phyloP scores from a whole-genome alignment of 2,329 filamentous ascomycete species.

The Emydomyces testavorans region DNA sequence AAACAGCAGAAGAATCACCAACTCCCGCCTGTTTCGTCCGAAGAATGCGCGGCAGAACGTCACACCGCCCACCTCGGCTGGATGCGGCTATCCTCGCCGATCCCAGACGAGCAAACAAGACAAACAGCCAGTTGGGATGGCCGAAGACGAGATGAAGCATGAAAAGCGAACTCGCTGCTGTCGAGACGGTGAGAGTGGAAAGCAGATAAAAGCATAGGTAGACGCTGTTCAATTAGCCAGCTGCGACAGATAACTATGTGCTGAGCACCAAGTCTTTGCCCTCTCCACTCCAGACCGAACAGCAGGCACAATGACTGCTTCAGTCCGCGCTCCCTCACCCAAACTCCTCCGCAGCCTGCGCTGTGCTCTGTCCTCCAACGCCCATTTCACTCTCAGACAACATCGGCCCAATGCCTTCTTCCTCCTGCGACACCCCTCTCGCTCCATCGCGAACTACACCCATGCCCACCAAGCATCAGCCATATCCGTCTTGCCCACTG shows the following conservation, averaged over 20 bases:
- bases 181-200: neutral
- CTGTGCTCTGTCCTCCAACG: slow-evolving; percentile 19
- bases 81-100: slow-evolving; percentile 12
- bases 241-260: no score
- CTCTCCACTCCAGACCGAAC: no score
- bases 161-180: neutral
- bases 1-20: neutral
- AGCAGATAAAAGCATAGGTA: no score
- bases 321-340: slow-evolving; percentile 30
- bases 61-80: no score
- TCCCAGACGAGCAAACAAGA: neutral
- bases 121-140: neutral
- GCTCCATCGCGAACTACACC: slow-evolving; percentile 59
- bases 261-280: no score
- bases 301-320: slow-evolving; percentile 15
- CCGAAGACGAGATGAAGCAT: neutral
- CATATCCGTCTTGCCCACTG: slow-evolving; percentile 65
- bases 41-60: no score
- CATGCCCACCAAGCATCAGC: slow-evolving; percentile 69
- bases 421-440: slow-evolving; percentile 9
- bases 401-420: neutral
- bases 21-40: no score
- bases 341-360: slow-evolving; percentile 31
- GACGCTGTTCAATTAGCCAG: no score
- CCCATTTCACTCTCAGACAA: slow-evolving; percentile 14